Base-by-base conservation (phyloP, 75 land plant genomes). In the Ceratopteris richardii region DNA sequence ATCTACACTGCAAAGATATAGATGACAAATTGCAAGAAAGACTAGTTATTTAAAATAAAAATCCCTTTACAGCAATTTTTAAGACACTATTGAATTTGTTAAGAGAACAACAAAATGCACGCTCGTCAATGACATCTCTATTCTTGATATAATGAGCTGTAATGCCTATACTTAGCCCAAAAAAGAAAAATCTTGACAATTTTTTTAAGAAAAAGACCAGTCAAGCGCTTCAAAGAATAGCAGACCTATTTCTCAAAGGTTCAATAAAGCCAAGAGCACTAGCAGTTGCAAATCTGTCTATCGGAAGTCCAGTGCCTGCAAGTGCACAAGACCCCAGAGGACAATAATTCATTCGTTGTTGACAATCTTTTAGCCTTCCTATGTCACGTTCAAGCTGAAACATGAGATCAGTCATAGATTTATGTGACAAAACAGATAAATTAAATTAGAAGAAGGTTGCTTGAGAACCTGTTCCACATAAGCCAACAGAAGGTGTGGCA, bases 301-400 rank as follows among this genome's bases (percentile, higher is more conserved):
- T 90, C 2, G 92, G 91, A 64, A 95, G 86, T 27, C 99, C 97
- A 36, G 96, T 95, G 21, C 99, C 99, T 69, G 99, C 99, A 58
- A 95, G 70, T n/a, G 99, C 99, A 80, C 96, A 95, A 60, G 99
- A 72, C 53, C 96, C 97, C 7, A 95, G 64, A 10, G 99, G 99
- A 41, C 74, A 95, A 64, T 76, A 85, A 44, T 95, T 95, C 69
- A 95, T 31, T 53, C 92, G 74, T 25, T 19, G 70, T 57, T 68
- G 63, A 64, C 92, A 90, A 71, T 84, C 84, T 24, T 29, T 7
- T 29, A 86, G 60, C 13, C 96, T 85, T n/a, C 84, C 79, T 60
- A 70, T 65, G 67, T 95, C 99, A 70, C 96, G 90, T 48, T 90
- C 96, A 60, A 94, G 85, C 98, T 94, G 57, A 27, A 51, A 67